Evolutionary conservation across 768 basidiomycete species (phyloP), one percentile per base, ranked within the genome.

Genomic region (Boletus rubropictus): DNA sequence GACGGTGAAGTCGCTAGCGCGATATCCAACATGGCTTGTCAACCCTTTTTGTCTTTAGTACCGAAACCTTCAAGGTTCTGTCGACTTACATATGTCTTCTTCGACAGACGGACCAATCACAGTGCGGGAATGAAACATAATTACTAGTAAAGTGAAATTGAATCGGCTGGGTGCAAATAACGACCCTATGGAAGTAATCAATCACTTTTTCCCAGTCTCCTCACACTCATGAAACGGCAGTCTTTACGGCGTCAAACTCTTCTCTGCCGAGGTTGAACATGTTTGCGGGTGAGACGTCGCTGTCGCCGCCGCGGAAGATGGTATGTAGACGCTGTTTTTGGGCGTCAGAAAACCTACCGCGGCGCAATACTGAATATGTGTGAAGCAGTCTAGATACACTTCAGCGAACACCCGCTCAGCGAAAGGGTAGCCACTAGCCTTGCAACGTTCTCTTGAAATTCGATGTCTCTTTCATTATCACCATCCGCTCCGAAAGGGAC

Each of bases 401-500:
- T 55, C 31, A 51, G 31, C 28, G 14, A 47, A 35, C 18, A 28
- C 17, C 42, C 29, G 20, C 14, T 45, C 28, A 25, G 3, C 8
- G 4, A 31, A 28, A 37, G 14, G 22, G 14, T 17, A 33, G 5
- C 10, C 10, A 63, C 74, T 42, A 42, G 80, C 80, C 76, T 72
- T 17, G 81, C 53, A 2, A 77, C 62, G 53, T 82, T 85, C 61
- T 86, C 86, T 62, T 82, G 79, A 32, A 82, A 81, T 45, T 85
- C 81, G 3, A 58, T 57, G 60, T 87, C 87, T 8, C 68, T 78
- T n/a, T 69, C 69, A 35, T 68, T 66, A 49, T 87, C 84, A 15
- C 85, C 86, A 57, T 88, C 82, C 5, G 69, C 72, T 0, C 86
- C 87, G 45, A 78, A 72, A 9, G 86, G 84, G 18, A 82, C 53